Base-by-base conservation (phyloP, 129 eudicot species). In the Mikania micrantha region DNA sequence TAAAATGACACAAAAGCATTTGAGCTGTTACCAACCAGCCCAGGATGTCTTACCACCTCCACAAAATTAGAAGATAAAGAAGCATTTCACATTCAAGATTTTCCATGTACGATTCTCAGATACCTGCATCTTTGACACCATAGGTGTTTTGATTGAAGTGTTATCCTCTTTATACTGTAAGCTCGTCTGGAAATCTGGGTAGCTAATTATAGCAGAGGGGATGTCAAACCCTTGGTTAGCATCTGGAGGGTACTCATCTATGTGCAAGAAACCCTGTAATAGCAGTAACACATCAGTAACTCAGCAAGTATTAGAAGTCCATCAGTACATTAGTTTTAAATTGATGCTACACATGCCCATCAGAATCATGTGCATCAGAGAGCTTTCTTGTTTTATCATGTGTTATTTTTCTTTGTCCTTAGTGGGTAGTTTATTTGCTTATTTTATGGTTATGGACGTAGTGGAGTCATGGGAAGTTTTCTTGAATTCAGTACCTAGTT, bases 201-300 rank as follows among this genome's bases (percentile, higher is more conserved):
- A 93, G 79, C 81, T 85, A 71, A 93, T 79, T 64, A 93, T 71
- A 54, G 98, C 96, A 68, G 98, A 88, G 52, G 98, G 98, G 73
- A 93, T 93, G 82, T 93, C 98, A 60, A 93, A 88, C 25, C 98
- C 98, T 82, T 93, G 98, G 76, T 93, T 93, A 49, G 98, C 98
- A 86, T 93, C 98, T 31, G 98, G 96, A 74, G 98, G 98, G 78
- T 93, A 93, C 70, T 93, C 98, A 75, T 93, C 95, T 21, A 93
- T 93, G 78, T 93, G 98, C 75, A 93, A 85, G 83, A 93, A 93
- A 11, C 98, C 98, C 98, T 88, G 83, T 15, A 48, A 58, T 54
- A 52, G 63, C 42, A 78, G 29, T 38, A 64, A 17, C 36, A 56
- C 34, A 56, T 24, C 60, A 65, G 44, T 19, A 58, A n/a, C n/a